These are phyloP conservation scores for Fomitopsis schrenkii DNA, from an alignment of 1,284 basidiomycete species.

Conservation along the genomic window DNA sequence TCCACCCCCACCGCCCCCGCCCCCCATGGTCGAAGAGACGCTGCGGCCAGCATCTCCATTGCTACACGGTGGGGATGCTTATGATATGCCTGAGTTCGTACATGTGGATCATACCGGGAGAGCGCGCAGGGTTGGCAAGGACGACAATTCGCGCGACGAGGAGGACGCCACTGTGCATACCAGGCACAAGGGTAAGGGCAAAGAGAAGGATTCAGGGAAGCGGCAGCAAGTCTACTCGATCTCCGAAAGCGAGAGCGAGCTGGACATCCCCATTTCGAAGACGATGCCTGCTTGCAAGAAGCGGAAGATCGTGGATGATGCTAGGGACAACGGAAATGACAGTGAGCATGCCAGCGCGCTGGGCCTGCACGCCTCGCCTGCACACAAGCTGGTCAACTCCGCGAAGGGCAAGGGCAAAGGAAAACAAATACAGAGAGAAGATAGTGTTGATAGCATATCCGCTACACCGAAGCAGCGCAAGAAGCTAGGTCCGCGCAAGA, in stretches of 20 bases:
- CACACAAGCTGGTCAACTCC: slow-evolving; percentile 20
- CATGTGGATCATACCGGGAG: slow-evolving; percentile 6
- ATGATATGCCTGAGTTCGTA: slow-evolving; percentile 19
- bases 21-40: slow-evolving; percentile 37
- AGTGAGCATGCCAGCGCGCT: slow-evolving; percentile 29
- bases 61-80: slow-evolving; percentile 15
- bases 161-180: slow-evolving; percentile 33
- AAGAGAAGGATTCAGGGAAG: slow-evolving; percentile 41
- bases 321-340: slow-evolving; percentile 35
- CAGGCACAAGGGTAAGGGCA: slow-evolving; percentile 33
- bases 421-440: slow-evolving; percentile 34
- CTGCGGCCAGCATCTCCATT: slow-evolving; percentile 23
- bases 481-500: slow-evolving; percentile 39
- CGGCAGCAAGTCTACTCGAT: slow-evolving; percentile 40
- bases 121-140: slow-evolving; percentile 9
- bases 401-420: slow-evolving; percentile 42
- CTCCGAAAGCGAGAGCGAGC: slow-evolving; percentile 55
- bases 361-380: slow-evolving; percentile 17
- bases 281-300: slow-evolving; percentile 43
- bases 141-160: slow-evolving; percentile 38
- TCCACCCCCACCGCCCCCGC: slow-evolving; percentile 41
- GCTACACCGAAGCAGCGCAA: slow-evolving; percentile 36
- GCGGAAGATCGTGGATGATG: slow-evolving; percentile 39
- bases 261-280: slow-evolving; percentile 36
- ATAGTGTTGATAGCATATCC: slow-evolving; percentile 40